These are phyloP conservation scores for Barnettozyma wickerhamii DNA, from an alignment of 805 yeast genomes.

Conservation along the genomic window DNA sequence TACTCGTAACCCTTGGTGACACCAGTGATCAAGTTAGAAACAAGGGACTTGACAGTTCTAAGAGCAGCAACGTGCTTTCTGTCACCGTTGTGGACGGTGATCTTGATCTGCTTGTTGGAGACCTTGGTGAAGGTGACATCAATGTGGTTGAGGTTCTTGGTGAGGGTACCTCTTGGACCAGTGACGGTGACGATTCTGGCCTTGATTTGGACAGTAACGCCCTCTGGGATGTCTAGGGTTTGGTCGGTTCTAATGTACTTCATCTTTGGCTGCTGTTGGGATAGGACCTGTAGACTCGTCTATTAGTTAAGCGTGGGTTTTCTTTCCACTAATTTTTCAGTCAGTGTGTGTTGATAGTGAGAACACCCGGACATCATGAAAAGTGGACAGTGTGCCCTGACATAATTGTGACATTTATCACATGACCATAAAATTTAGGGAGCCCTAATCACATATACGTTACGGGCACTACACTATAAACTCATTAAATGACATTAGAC, in stretches of 20 bases:
- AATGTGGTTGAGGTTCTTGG: constrained; percentile 90
- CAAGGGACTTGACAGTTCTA: constrained; percentile 96
- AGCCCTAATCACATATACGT: not conserved
- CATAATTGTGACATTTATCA: no score
- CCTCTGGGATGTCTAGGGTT: constrained; percentile 83
- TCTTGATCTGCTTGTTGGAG: constrained; percentile 67
- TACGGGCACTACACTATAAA: not conserved
- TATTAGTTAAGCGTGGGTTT: not conserved
- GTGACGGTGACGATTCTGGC: constrained; percentile 85
- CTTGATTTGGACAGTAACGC: constrained; percentile 86
- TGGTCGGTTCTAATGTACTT: constrained; percentile 88
- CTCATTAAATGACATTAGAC: not conserved
- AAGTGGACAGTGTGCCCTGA: no score
- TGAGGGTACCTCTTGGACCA: constrained; percentile 96
- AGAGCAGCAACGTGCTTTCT: constrained; percentile 99
- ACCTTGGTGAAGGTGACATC: constrained; percentile 89
- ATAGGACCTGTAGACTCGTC: no score
- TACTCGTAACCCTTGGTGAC: constrained; percentile 98
- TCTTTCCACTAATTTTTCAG: constrained; percentile 3
- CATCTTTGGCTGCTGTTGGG: constrained; percentile 37
- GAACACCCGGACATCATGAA: not conserved
- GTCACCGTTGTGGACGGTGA: constrained; percentile 97
- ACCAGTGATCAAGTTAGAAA: constrained; percentile 94
- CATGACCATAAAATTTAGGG: not conserved
- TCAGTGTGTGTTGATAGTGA: not conserved